Evolutionary conservation across 1,284 basidiomycete species (phyloP).

Genomic region (Sphaerobolus stellatus): DNA sequence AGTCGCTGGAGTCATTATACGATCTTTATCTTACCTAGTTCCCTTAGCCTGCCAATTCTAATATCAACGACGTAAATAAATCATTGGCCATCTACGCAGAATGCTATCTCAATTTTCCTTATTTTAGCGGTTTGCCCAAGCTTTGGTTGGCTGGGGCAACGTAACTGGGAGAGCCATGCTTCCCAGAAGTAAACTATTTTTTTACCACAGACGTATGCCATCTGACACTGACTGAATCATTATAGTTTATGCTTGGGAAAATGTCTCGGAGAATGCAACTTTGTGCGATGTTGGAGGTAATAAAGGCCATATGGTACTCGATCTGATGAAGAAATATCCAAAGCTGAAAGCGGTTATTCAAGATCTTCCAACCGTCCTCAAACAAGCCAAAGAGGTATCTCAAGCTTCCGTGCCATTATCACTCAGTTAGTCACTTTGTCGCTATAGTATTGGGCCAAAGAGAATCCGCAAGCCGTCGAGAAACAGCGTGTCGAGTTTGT

Average conservation of each 20-base stretch:
- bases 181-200: slow-evolving; percentile 18
- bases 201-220: neutral
- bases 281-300: slow-evolving; percentile 53
- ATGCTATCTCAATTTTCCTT: neutral
- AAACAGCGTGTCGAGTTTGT: slow-evolving; percentile 37
- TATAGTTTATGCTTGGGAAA: slow-evolving; percentile 46
- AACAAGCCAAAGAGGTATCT: slow-evolving; percentile 31
- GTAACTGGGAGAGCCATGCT: slow-evolving; percentile 19
- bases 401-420: neutral
- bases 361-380: slow-evolving; percentile 41
- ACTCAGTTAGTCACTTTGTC: neutral
- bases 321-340: slow-evolving; percentile 40
- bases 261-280: slow-evolving; percentile 32
- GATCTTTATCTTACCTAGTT: neutral
- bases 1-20: neutral
- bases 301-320: slow-evolving; percentile 43
- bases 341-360: slow-evolving; percentile 45
- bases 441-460: slow-evolving; percentile 34
- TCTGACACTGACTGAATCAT: neutral
- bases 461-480: slow-evolving; percentile 34
- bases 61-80: neutral
- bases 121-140: slow-evolving; percentile 25
- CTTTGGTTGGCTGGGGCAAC: slow-evolving; percentile 30
- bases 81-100: neutral
- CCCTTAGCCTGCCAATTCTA: slow-evolving; percentile 5